Evolutionary conservation across 2,329 filamentous ascomycete genomes (phyloP), one percentile per base, ranked within the genome.

Genomic region (Diaporthe aspalathi): DNA sequence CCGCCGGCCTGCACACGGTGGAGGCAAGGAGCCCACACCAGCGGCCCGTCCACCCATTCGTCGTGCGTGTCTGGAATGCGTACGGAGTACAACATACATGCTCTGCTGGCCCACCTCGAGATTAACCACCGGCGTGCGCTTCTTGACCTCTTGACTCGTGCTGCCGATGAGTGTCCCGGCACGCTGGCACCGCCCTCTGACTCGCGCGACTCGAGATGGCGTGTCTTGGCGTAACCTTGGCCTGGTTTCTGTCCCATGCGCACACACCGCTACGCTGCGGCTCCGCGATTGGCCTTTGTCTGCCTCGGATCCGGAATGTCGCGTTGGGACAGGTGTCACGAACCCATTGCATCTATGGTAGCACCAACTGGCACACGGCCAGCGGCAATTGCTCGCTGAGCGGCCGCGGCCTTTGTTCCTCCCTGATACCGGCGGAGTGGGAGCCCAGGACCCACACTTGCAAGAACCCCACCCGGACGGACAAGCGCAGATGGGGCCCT

Each of bases 211-310:
- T 65, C 43, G 60, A 65, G 43, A 65, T 65, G 60, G 60, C 60
- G 60, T 65, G 60, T 65, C 60, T 65, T 50, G 60, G 60, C 60
- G 60, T 65, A 65, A 65, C 60, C 43, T 65, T 50, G 60, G 60
- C 14, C 45, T 50, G 43, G 29, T 50, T 65, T 65, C 45, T 38
- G 43, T 49, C 45, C 45, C 60, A 50, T 50, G 60, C 29, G n/a
- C 45, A 65, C 60, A 65, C 60, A 65, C 60, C 60, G 60, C 60
- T 65, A 65, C 60, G 45, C 60, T 65, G 60, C 60, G 45, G 60
- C 60, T 65, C 60, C 60, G 60, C 60, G 57, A 32, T 35, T 63
- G 57, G 57, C 27, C 57, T 47, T 63, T 47, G 40, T 49, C 27
- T 35, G 57, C 6, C 40, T 63, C 57, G 57, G 57, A 63, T 63